Conservation (phyloP, 352 stramenopile genomes). For the Phytophthora capsici region DNA sequence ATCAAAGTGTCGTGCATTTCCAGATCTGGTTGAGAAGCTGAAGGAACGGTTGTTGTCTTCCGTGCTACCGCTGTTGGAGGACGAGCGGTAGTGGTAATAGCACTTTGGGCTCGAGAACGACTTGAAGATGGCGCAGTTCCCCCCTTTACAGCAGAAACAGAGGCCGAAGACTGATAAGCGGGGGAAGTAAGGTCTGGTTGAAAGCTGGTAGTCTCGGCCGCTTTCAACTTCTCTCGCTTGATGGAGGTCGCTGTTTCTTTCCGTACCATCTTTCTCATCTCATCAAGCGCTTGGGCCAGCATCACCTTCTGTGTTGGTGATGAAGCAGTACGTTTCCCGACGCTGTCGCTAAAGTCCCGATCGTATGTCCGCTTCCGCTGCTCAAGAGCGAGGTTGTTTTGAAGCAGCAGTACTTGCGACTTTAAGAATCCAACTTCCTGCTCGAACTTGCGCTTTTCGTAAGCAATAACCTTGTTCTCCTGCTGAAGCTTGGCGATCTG, state of each 20-base stretch:
- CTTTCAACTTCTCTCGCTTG: conserved; percentile 45
- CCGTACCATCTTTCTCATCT: conserved; percentile 43
- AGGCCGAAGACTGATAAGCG: not conserved
- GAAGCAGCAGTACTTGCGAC: conserved; percentile 45
- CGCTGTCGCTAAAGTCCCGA: conserved; percentile 35
- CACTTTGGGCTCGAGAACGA: conserved; percentile 17
- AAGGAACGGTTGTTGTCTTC: not conserved
- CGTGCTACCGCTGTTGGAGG: not conserved
- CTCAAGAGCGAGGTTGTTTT: conserved; percentile 49
- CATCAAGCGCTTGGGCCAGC: conserved; percentile 42
- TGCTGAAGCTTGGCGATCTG: conserved; percentile 49
- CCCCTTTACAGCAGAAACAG: conserved; percentile 9
- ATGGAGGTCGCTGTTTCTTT: conserved; percentile 40
- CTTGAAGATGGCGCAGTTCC: conserved; percentile 1
- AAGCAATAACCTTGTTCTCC: conserved; percentile 38
- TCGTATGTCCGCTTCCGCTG: conserved; percentile 68
- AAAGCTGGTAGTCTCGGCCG: conserved; percentile 7
- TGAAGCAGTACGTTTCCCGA: conserved; percentile 17
- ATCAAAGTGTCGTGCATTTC: too few species aligned
- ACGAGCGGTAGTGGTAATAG: not conserved
- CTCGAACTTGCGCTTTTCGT: conserved; percentile 59
- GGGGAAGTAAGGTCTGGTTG: not conserved
- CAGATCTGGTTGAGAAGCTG: not conserved
- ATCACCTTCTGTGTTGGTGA: conserved; percentile 33
- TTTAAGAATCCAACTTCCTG: conserved; percentile 54